Conservation (phyloP, 2,329 filamentous ascomycete genomes). For the Botrytis galanthina region DNA sequence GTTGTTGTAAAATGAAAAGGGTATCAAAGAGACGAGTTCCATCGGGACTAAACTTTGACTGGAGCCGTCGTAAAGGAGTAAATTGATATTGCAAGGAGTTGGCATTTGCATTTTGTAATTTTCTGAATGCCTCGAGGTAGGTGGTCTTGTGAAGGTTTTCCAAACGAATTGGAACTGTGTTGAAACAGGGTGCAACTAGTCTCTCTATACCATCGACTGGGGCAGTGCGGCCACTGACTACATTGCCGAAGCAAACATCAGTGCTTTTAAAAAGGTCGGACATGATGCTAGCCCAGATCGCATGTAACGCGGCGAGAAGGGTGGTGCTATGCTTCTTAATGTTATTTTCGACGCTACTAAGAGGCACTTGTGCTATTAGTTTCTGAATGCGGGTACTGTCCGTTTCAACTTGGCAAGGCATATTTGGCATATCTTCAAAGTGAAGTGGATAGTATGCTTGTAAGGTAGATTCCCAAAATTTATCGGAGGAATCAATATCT, state of each 20-base stretch:
- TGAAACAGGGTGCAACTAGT: constrained; percentile 88
- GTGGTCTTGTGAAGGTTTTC: constrained; percentile 53
- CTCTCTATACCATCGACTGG: constrained; percentile 63
- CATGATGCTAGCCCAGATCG: constrained; percentile 68
- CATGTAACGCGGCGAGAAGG: constrained; percentile 66
- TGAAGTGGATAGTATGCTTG: constrained; percentile 46
- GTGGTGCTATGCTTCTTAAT: constrained; percentile 56
- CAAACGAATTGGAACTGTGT: constrained; percentile 74
- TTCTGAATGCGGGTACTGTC: constrained; percentile 22
- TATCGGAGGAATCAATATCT: constrained; percentile 49
- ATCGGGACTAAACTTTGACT: constrained; percentile 48
- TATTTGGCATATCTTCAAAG: constrained; percentile 6
- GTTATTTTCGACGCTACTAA: constrained; percentile 45
- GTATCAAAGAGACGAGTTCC: constrained; percentile 71
- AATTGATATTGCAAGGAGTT: constrained; percentile 68
- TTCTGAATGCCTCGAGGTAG: constrained; percentile 38
- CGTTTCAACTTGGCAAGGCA: background rate
- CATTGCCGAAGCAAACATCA: constrained; percentile 85
- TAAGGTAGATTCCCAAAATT: constrained; percentile 66
- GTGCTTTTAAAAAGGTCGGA: constrained; percentile 51
- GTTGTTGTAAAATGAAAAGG: constrained; percentile 74
- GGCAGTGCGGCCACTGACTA: constrained; percentile 74
- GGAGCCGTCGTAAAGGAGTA: constrained; percentile 70
- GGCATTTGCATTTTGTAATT: constrained; percentile 49
- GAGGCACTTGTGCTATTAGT: constrained; percentile 21